These are phyloP conservation scores for Penicillium samsonianum DNA, from an alignment of 495 filamentous ascomycete species.

Conservation along the genomic window DNA sequence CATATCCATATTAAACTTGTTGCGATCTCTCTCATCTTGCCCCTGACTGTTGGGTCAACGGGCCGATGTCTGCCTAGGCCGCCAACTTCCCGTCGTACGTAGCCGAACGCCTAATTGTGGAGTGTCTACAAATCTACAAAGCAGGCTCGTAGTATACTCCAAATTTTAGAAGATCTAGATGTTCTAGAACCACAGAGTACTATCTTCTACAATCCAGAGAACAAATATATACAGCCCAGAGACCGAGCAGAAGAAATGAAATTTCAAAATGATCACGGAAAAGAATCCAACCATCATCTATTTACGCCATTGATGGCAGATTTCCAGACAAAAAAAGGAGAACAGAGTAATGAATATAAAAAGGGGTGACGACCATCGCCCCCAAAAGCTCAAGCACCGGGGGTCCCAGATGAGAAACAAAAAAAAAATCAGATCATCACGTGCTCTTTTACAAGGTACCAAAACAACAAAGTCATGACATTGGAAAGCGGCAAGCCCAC, in stretches of 20 bases:
- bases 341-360: constrained; percentile 5
- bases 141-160: too few species aligned
- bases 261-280: constrained; percentile 16
- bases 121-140: not conserved
- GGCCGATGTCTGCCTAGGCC: not conserved
- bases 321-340: constrained; percentile 17
- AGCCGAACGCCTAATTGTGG: not conserved
- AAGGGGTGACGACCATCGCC: constrained; percentile 1
- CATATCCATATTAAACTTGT: not conserved
- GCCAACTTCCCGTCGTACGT: not conserved
- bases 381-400: constrained; percentile 1
- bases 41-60: constrained; percentile 2
- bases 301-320: constrained; percentile 30
- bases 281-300: constrained; percentile 28
- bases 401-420: constrained; percentile 11
- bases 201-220: not conserved
- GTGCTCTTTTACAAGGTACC: constrained; percentile 27
- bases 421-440: constrained; percentile 35
- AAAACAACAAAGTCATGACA: constrained; percentile 41
- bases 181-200: not conserved
- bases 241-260: constrained; percentile 16
- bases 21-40: not conserved
- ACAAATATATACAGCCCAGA: constrained; percentile 13
- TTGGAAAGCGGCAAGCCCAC: not conserved
- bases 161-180: not conserved